Conservation (phyloP, 768 basidiomycete genomes). For the Termitomyces sp. region DNA sequence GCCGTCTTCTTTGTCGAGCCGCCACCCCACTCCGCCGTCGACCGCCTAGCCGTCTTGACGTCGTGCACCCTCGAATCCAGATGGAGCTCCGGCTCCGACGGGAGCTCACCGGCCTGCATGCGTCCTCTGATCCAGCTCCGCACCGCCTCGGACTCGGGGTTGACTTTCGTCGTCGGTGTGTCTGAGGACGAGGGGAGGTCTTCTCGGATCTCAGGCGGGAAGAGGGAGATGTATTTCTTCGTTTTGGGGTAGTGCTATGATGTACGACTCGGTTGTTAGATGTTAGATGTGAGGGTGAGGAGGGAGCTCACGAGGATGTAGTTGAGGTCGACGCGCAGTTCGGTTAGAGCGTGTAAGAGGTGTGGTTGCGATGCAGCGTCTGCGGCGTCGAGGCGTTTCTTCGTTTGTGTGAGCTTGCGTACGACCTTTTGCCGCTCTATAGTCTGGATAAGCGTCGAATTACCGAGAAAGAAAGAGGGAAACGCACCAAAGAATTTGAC, state of each 20-base stretch:
- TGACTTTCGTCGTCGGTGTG: conserved; percentile 30
- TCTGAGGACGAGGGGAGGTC: conserved; percentile 19
- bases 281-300: neutral
- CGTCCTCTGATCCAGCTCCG: conserved; percentile 48
- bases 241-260: conserved; percentile 75
- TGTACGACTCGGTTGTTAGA: conserved; percentile 18
- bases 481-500: conserved; percentile 88
- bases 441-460: neutral
- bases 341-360: conserved; percentile 43
- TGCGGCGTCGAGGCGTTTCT: conserved; percentile 39
- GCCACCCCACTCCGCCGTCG: conserved; percentile 4
- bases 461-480: neutral
- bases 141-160: conserved; percentile 51
- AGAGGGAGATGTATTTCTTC: conserved; percentile 87
- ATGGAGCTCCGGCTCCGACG: conserved; percentile 52
- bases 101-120: conserved; percentile 57
- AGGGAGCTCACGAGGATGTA: conserved; percentile 65
- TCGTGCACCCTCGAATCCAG: conserved; percentile 18
- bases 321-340: conserved; percentile 82
- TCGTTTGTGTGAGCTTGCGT: conserved; percentile 69
- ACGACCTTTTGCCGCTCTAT: conserved; percentile 84
- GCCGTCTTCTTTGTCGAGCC: conserved; percentile 2
- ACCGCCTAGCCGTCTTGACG: neutral
- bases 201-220: conserved; percentile 61
- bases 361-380: conserved; percentile 30